Conservation (phyloP, 805 yeast species). For the Myxozyma nipponensis region DNA sequence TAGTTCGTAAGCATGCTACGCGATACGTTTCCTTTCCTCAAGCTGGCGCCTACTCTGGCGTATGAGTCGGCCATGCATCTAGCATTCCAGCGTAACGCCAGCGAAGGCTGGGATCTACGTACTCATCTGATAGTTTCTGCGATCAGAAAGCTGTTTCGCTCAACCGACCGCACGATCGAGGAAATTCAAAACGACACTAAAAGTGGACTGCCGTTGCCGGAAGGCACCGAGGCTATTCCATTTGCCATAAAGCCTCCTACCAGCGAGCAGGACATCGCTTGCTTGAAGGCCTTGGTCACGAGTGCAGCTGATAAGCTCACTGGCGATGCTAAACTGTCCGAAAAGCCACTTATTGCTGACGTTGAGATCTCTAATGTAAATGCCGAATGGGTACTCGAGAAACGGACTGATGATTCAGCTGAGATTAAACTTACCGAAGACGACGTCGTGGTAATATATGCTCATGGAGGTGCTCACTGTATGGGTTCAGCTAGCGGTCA, state of each 20-base stretch:
- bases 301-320: slow-evolving; percentile 15
- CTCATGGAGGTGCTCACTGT: slow-evolving; percentile 30
- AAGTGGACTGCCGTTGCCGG: slow-evolving; percentile 3
- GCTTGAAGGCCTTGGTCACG: slow-evolving; percentile 2
- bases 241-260: slow-evolving; percentile 8
- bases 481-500: slow-evolving; percentile 24
- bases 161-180: slow-evolving; percentile 15
- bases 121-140: slow-evolving; percentile 22
- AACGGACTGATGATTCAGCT: background rate
- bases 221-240: slow-evolving; percentile 5
- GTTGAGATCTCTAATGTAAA: slow-evolving; percentile 12
- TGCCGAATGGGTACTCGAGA: slow-evolving; percentile 19
- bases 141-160: slow-evolving; percentile 6
- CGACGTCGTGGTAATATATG: slow-evolving; percentile 21
- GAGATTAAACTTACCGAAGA: slow-evolving; percentile 4
- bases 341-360: slow-evolving; percentile 16
- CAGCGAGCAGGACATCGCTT: slow-evolving; percentile 6
- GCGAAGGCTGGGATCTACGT: slow-evolving; percentile 23
- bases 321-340: slow-evolving; percentile 4
- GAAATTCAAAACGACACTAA: slow-evolving; percentile 8
- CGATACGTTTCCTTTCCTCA: slow-evolving; percentile 1
- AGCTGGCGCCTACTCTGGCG: slow-evolving; percentile 6
- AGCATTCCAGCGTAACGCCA: slow-evolving; percentile 15
- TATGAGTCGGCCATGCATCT: slow-evolving; percentile 24
- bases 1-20: background rate